Evolutionary conservation across 768 basidiomycete species (phyloP), one percentile per base, ranked within the genome.

Genomic region (Paxillus involutus): DNA sequence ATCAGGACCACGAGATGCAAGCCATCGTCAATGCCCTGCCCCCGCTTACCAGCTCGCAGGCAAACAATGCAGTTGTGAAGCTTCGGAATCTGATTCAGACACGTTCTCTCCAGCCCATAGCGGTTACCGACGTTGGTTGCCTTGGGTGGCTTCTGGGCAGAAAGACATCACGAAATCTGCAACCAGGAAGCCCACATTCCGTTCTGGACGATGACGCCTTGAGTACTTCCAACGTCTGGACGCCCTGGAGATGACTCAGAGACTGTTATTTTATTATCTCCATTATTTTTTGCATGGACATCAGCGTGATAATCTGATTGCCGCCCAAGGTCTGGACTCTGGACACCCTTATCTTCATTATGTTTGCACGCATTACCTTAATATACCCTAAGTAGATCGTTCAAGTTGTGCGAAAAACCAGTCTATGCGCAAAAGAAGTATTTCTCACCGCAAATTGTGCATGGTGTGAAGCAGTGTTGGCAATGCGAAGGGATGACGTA

Each of bases 21-120:
- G 65, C 55, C 4, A 55, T 67, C 56, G 59, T 67, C 16, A 57
- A 64, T 47, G 59, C 65, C 4, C 51, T 67, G 52, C 65, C 65
- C 8, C 46, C 52, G 6, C 17, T 16, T 1, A 54, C 47, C 26
- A 35, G 44, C 26, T 11, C 45, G 14, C 26, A 53, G 35, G 53
- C 48, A 44, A 43, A 8, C 0, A 12, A 3, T 4, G 57, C 58
- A 2, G 19, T 66, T 0, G 51, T 44, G 24, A 59, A 26, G 40
- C 53, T 67, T 9, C 56, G 39, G 30, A 51, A 37, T 3, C 21
- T 50, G 42, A 62, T 67, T 14, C 59, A 63, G 51, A 69, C 59
- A 33, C 59, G 65, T 3, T 30, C 66, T 46, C 39, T 67, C 1
- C 59, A 63, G 14, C 65, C 65, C 10, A 50, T 69, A 29, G 61